Base-by-base conservation (phyloP, 2,329 filamentous ascomycete genomes). In the Herpotrichia juniperi region DNA sequence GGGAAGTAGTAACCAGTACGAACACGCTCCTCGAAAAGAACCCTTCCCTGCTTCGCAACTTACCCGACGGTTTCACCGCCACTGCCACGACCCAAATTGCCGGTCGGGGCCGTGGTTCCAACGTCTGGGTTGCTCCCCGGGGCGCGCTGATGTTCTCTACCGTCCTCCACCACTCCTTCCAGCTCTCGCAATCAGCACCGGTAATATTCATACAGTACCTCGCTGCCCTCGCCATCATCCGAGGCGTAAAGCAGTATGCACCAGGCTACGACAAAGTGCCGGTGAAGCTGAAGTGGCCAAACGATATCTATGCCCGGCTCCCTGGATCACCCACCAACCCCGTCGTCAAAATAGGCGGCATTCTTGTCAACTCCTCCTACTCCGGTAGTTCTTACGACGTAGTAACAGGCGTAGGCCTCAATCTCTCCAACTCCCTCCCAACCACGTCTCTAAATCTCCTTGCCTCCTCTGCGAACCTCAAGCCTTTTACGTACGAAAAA, bases 21-120 rank as follows among this genome's bases (percentile, higher is more conserved):
- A 96, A 93, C 74, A 96, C 93, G 0, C 79, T 97, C 4, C 81
- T 97, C 6, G 94, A 97, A 66, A 96, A 94, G 88, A 99, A 99
- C 68, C 84, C 86, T 0, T 85, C 86, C 25, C 78, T 97, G 21
- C 84, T 97, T 30, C 83, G 87, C 4, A 85, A 82, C 39, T 81
- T 97, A 0, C 91, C 93, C 0, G 87, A 84, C 0, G 94, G 94
- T n/a, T 92, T 96, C 69, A 96, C 93, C 0, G 81, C 91, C 10
- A 88, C 89, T 1, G 93, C 94, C 1, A 94, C 92, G 0, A 91
- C 89, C 0, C 93, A 97, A 72, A 81, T 97, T 6, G 90, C 93
- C 0, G 94, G 88, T 7, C 87, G 94, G 31, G 94, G 94, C 7
- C 88, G 94, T 9, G 94, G 94, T 3, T 87, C 83, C 26, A 99